A percentile compares a stretch with the other conserved stretches of the same genome.
Evolutionary conservation across 495 filamentous ascomycete genomes (phyloP).

Genomic region (Penicillium cosmopolitanum): DNA sequence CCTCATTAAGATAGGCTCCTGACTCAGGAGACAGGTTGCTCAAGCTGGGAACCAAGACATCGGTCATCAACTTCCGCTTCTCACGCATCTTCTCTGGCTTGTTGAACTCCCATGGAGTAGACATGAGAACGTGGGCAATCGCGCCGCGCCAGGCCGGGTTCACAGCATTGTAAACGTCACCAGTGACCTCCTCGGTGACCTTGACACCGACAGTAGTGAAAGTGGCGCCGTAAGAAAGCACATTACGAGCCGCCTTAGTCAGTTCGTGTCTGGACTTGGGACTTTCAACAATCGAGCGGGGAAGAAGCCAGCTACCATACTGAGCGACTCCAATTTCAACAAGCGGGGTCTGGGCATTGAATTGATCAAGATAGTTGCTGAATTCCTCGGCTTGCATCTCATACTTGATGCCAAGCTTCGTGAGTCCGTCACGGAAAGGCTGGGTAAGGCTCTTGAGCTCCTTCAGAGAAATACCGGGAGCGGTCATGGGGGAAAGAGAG

Average conservation of each 20-base stretch:
- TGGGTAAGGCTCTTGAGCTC: slow-evolving; percentile 19
- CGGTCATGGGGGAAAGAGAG: slow-evolving; percentile 39
- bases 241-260: slow-evolving; percentile 11
- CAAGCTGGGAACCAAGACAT: slow-evolving; percentile 11
- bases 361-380: slow-evolving; percentile 14
- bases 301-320: slow-evolving; percentile 23
- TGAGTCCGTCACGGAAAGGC: slow-evolving; percentile 22
- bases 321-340: slow-evolving; percentile 15
- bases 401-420: slow-evolving; percentile 19
- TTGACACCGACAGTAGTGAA: slow-evolving; percentile 15
- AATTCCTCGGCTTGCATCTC: slow-evolving; percentile 8
- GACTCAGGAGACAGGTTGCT: slow-evolving; percentile 11
- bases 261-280: slow-evolving; percentile 1
- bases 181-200: slow-evolving; percentile 8
- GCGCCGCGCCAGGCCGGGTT: slow-evolving; percentile 17
- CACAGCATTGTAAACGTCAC: slow-evolving; percentile 17
- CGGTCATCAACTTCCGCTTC: slow-evolving; percentile 15
- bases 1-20: slow-evolving; percentile 23
- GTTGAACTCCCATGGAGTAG: slow-evolving; percentile 15
- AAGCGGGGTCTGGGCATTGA: slow-evolving; percentile 4
- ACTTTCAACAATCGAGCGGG: slow-evolving; percentile 7
- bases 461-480: slow-evolving; percentile 21
- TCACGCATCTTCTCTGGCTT: slow-evolving; percentile 9
- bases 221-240: slow-evolving; percentile 5
- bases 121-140: slow-evolving; percentile 10